Base-by-base conservation (phyloP, 2,329 filamentous ascomycete genomes). In the Fusarium sacchari region DNA sequence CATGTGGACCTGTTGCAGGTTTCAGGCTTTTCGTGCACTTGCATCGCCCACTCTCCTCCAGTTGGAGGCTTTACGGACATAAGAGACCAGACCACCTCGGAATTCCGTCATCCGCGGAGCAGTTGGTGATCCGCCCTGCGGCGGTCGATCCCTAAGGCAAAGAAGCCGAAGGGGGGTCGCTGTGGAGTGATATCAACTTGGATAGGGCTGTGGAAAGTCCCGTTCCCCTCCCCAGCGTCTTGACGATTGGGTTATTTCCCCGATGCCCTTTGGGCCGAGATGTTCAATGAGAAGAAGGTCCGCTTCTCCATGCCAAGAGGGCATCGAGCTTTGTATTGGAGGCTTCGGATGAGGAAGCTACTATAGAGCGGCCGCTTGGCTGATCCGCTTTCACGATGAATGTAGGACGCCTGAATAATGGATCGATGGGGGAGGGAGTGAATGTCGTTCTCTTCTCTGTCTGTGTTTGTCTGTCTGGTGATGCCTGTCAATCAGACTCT, bases 191-290 rank as follows among this genome's bases (percentile, higher is more conserved):
- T 53, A 40, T 50, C 26, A 43, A 44, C 62, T 60, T 71, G 67
- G 40, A 60, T 74, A 74, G 61, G 71, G 71, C 71, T 73, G 66
- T 60, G 44, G 42, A n/a, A 40, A 47, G n/a, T n/a, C n/a, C n/a
- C n/a, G n/a, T 30, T 14, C 14, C 43, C 44, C 43, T 26, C 44
- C 44, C 44, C 26, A 47, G 20, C 28, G 34, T 26, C 30, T 37
- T 39, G 34, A 55, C 32, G 34, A 55, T 50, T 44, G 47, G 39
- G 43, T 26, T 43, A 59, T 59, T 50, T 37, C 63, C 49, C 65
- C 37, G 30, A 56, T 30, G 30, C 18, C 28, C 30, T 47, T 36
- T 60, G 32, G 40, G 43, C 50, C 47, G 58, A 59, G 60, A 69
- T 49, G 47, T 55, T 67, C 59, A 47, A 63, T 50, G 42, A 22